phyloP scores from a whole-genome alignment of 2,329 filamentous ascomycete genomes.

The Talaromyces amestolkiae region DNA sequence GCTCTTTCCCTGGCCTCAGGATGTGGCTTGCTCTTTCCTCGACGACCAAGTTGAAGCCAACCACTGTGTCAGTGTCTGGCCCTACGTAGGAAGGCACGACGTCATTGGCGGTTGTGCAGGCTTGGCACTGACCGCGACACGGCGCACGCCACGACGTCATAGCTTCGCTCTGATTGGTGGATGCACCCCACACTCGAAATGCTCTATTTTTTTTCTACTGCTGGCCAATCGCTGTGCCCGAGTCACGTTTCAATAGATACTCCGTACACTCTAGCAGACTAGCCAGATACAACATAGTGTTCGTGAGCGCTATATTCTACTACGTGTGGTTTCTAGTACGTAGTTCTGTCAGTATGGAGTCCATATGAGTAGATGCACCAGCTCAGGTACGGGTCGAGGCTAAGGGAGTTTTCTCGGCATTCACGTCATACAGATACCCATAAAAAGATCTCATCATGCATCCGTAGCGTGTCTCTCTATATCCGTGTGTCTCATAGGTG shows the following conservation, averaged over 20 bases:
- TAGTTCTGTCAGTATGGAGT: too few species aligned
- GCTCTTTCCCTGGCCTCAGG: slow-evolving; percentile 1
- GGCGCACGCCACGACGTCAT: slow-evolving; percentile 11
- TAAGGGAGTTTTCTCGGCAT: slow-evolving; percentile 1
- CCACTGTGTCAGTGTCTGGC: neutral
- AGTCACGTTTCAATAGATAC: neutral
- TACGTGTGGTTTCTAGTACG: too few species aligned
- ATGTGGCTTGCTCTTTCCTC: slow-evolving; percentile 12
- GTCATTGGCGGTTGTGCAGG: slow-evolving; percentile 11
- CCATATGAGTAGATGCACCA: neutral
- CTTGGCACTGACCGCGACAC: slow-evolving; percentile 11
- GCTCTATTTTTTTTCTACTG: neutral
- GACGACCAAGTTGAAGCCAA: slow-evolving; percentile 8
- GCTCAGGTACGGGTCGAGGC: neutral
- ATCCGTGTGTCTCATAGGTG: neutral
- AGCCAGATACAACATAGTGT: too few species aligned
- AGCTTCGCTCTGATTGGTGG: neutral
- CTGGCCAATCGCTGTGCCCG: neutral
- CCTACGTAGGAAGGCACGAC: slow-evolving; percentile 13
- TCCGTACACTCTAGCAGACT: too few species aligned
- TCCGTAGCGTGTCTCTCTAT: neutral
- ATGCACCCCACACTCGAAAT: neutral
- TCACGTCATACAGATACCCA: neutral
- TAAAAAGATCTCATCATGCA: slow-evolving; percentile 11
- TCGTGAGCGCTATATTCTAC: too few species aligned